phyloP scores from a whole-genome alignment of 441 rosid genomes.

The Melastoma candidum region DNA sequence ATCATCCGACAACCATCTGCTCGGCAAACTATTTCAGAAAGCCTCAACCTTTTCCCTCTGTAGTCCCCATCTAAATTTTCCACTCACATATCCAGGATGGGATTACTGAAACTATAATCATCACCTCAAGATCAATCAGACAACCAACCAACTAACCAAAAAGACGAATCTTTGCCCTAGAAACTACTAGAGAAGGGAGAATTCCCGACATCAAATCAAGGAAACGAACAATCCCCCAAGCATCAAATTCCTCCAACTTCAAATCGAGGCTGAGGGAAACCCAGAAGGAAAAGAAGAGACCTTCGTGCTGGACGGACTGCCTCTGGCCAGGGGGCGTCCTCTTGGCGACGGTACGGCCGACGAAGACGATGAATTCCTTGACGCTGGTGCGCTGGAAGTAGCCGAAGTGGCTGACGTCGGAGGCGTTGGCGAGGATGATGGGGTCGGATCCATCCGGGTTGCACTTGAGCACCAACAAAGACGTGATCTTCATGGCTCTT shows the following conservation, averaged over 20 bases:
- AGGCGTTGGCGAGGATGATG: slow-evolving; percentile 52
- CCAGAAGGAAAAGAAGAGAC: slow-evolving; percentile 18
- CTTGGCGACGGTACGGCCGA: slow-evolving; percentile 81
- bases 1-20: too few species aligned
- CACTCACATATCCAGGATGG: too few species aligned
- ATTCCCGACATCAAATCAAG: too few species aligned
- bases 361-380: slow-evolving; percentile 16
- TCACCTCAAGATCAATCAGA: too few species aligned
- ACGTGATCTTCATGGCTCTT: slow-evolving; percentile 73
- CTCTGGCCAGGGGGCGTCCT: slow-evolving; percentile 77
- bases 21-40: too few species aligned
- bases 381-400: slow-evolving; percentile 87
- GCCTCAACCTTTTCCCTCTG: too few species aligned
- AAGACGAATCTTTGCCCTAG: too few species aligned
- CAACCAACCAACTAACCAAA: too few species aligned
- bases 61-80: too few species aligned
- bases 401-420: slow-evolving; percentile 83
- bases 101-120: too few species aligned
- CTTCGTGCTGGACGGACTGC: slow-evolving; percentile 95
- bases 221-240: too few species aligned
- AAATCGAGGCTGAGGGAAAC: not conserved
- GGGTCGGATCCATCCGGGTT: slow-evolving; percentile 65
- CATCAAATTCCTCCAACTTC: not conserved
- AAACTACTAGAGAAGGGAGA: too few species aligned
- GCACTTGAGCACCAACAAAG: slow-evolving; percentile 66